Evolutionary conservation across 768 basidiomycete species (phyloP).

Genomic region (Nidularia pulvinata): DNA sequence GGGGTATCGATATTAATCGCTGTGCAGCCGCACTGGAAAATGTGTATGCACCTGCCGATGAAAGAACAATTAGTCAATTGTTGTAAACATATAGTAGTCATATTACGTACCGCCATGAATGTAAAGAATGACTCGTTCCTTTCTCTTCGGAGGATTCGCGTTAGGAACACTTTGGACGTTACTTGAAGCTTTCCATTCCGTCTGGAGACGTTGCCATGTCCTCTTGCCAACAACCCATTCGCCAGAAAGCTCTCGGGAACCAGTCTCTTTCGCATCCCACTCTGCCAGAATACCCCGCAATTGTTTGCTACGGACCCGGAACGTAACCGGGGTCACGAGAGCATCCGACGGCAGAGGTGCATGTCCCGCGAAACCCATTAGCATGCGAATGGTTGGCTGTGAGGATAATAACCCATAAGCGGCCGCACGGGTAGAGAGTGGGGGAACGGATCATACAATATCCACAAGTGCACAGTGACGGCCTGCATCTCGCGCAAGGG

Average conservation of each 20-base stretch:
- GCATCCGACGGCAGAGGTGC: conserved; percentile 92
- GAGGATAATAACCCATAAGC: conserved; percentile 1
- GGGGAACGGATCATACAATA: conserved; percentile 49
- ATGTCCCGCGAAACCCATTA: conserved; percentile 81
- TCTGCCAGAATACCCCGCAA: conserved; percentile 81
- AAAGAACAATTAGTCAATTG: too few species aligned
- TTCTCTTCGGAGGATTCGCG: conserved; percentile 29
- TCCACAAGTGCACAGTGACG: conserved; percentile 83
- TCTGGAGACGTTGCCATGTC: conserved; percentile 86
- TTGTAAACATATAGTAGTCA: too few species aligned
- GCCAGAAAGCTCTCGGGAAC: conserved; percentile 79
- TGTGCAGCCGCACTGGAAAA: conserved; percentile 90
- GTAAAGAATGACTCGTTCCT: conserved; percentile 88
- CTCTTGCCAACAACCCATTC: conserved; percentile 98
- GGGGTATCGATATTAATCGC: conserved; percentile 85
- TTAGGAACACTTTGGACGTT: conserved; percentile 12
- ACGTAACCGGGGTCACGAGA: conserved; percentile 93
- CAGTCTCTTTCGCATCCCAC: conserved; percentile 75
- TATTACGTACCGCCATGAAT: conserved; percentile 80
- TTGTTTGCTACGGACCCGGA: conserved; percentile 69
- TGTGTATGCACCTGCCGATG: conserved; percentile 81
- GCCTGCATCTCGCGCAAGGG: conserved; percentile 82
- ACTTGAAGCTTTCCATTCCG: conserved; percentile 67
- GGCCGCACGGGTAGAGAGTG: background rate
- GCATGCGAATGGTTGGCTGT: conserved; percentile 48